Evolutionary conservation across 2,329 filamentous ascomycete genomes (phyloP).

Genomic region (Mariannaea sp.): DNA sequence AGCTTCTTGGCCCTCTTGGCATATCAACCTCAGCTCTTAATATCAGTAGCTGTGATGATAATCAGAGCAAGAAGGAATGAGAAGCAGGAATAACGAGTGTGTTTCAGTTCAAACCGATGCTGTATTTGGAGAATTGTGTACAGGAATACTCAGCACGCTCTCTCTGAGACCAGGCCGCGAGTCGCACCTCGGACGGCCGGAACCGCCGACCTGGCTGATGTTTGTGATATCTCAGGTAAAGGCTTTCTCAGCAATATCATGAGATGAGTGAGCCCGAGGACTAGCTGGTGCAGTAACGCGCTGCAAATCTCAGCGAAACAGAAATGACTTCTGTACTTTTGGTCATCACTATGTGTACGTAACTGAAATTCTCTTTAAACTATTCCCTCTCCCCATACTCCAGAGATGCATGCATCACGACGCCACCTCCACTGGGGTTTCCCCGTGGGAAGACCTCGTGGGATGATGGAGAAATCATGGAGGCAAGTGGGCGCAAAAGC

Average conservation of each 20-base stretch:
- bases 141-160: too few relatives aligned
- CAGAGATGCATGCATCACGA: neutral
- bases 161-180: neutral
- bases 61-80: neutral
- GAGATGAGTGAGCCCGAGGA: neutral
- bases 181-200: neutral
- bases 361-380: too few relatives aligned
- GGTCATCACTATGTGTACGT: too few relatives aligned
- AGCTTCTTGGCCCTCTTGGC: constrained; percentile 5
- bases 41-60: neutral
- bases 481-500: constrained; percentile 7
- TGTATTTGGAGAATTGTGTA: too few relatives aligned
- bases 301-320: neutral
- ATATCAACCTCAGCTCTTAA: neutral
- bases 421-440: constrained; percentile 16
- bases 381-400: too few relatives aligned
- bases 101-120: too few relatives aligned
- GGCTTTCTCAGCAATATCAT: neutral
- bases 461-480: too few relatives aligned
- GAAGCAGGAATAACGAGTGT: neutral
- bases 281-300: neutral
- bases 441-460: constrained; percentile 18
- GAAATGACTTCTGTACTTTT: constrained; percentile 3
- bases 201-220: neutral
- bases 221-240: too few relatives aligned